phyloP scores from a whole-genome alignment of 306 rosid genomes.

The Malus orientalis region DNA sequence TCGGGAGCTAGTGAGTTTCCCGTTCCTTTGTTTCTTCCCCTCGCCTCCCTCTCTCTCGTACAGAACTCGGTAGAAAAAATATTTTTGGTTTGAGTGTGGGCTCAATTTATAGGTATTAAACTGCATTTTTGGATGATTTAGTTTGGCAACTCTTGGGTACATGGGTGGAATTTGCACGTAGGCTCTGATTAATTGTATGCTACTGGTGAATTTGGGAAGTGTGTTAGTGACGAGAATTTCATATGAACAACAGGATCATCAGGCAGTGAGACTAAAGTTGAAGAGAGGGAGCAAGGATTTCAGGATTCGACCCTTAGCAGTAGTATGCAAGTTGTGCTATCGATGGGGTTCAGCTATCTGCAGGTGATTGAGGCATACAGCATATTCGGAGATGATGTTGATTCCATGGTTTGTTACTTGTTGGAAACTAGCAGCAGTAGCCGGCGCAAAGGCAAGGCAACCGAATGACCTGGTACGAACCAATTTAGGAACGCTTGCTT shows the following conservation, averaged over 20 bases:
- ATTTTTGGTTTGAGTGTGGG: background rate
- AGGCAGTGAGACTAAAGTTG: constrained; percentile 37
- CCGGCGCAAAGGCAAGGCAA: constrained; percentile 91
- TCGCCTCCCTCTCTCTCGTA: background rate
- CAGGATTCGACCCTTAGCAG: constrained; percentile 47
- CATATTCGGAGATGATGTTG: constrained; percentile 91
- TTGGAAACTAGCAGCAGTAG: constrained; percentile 70
- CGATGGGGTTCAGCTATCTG: constrained; percentile 89
- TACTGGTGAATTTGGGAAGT: background rate
- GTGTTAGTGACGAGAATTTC: constrained; percentile 7
- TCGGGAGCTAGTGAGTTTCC: constrained; percentile 80
- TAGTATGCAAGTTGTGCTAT: constrained; percentile 52
- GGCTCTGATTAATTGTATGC: background rate
- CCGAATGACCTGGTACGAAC: constrained; percentile 35
- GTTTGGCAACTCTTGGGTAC: background rate
- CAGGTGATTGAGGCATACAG: constrained; percentile 86
- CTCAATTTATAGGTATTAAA: background rate
- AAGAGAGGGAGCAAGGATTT: constrained; percentile 30
- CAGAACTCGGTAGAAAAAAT: background rate
- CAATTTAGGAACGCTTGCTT: background rate
- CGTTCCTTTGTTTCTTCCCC: background rate
- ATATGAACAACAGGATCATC: constrained; percentile 43
- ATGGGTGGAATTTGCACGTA: background rate
- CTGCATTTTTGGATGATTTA: background rate
- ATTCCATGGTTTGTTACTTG: constrained; percentile 82